phyloP scores from a whole-genome alignment of 352 stramenopile genomes.

The Globisporangium cederbergense region DNA sequence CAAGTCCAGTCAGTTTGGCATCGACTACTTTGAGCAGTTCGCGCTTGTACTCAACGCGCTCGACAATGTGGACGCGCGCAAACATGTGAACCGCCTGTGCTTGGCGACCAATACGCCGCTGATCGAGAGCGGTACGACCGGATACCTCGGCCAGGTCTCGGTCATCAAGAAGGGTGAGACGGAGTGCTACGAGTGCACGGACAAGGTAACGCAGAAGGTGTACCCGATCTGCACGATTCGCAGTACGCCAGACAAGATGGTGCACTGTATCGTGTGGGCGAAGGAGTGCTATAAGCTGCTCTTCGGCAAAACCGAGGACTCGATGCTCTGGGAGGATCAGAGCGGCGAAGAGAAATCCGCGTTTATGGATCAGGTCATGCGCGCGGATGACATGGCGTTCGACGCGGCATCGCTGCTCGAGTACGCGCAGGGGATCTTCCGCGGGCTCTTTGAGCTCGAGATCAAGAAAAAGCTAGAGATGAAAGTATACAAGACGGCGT shows the following conservation, averaged over 20 bases:
- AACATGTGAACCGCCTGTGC: conserved; percentile 99
- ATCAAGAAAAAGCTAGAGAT: conserved; percentile 96
- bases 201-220: conserved; percentile 94
- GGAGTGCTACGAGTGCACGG: conserved; percentile 99
- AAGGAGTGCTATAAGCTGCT: conserved; percentile 90
- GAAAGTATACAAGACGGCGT: conserved; percentile 95
- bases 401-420: conserved; percentile 40
- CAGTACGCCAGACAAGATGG: conserved; percentile 97
- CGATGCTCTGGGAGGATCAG: conserved; percentile 95
- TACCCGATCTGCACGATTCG: conserved; percentile 99
- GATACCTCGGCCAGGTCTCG: conserved; percentile 97
- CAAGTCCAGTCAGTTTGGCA: conserved; percentile 88
- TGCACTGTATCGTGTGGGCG: conserved; percentile 99
- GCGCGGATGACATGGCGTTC: conserved; percentile 35
- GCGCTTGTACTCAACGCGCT: conserved; percentile 98
- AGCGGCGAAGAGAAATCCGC: conserved; percentile 76
- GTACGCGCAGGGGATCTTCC: conserved; percentile 81
- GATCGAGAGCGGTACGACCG: conserved; percentile 98
- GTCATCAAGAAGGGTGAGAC: conserved; percentile 97
- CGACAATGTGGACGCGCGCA: conserved; percentile 98
- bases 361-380: conserved; percentile 80
- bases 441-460: conserved; percentile 92
- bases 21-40: conserved; percentile 97
- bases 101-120: conserved; percentile 84
- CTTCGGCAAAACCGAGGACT: conserved; percentile 81